phyloP scores from a whole-genome alignment of 73 alveolate genomes.

The Tetrahymena elliotti region DNA sequence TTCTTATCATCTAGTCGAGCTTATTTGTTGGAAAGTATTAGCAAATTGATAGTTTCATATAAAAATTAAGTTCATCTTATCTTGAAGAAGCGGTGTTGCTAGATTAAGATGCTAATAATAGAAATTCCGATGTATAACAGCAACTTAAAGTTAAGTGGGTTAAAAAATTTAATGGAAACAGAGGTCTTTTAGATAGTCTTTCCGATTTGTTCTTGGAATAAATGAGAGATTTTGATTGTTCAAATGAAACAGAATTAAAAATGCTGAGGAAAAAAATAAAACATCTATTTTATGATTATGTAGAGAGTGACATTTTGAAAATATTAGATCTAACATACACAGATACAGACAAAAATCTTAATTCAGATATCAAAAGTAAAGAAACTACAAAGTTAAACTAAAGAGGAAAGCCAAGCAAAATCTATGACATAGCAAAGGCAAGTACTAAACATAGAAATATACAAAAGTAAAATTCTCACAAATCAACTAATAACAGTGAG shows the following conservation, averaged over 20 bases:
- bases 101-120: neutral
- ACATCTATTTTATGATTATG: neutral
- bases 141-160: neutral
- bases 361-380: neutral
- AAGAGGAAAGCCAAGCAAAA: neutral
- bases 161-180: neutral
- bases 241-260: neutral
- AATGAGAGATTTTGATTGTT: neutral
- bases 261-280: neutral
- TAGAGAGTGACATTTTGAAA: neutral
- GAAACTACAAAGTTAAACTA: neutral
- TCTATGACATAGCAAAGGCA: neutral
- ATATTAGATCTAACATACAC: neutral
- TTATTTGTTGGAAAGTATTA: neutral
- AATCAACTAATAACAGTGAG: neutral
- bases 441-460: neutral
- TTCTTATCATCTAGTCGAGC: neutral
- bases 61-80: neutral
- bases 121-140: neutral
- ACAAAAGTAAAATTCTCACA: neutral
- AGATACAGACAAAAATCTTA: neutral
- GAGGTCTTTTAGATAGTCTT: neutral
- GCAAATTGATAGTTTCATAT: neutral
- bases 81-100: neutral
- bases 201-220: neutral